Conservation (phyloP, 1,284 basidiomycete genomes). For the Somion occarium region DNA sequence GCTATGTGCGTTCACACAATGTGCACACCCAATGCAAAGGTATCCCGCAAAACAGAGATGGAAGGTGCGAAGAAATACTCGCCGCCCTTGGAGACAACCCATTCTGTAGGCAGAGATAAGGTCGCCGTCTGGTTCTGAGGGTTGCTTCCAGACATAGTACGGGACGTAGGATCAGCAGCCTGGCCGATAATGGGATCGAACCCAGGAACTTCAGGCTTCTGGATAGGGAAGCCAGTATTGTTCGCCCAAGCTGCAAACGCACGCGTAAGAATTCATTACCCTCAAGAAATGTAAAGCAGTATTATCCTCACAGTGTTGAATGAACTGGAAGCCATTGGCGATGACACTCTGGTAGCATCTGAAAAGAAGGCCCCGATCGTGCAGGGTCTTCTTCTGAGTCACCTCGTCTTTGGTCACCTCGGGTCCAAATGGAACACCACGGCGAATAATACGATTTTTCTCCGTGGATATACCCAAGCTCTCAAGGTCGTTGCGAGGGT, state of each 20-base stretch:
- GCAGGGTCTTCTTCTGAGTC: constrained; percentile 28
- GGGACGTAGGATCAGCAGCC: constrained; percentile 16
- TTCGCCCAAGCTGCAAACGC: constrained; percentile 27
- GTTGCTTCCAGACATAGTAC: constrained; percentile 37
- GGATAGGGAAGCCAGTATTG: constrained; percentile 23
- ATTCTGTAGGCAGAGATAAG: constrained; percentile 22
- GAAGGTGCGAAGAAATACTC: constrained; percentile 43
- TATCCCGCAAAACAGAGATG: constrained; percentile 23
- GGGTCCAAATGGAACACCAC: constrained; percentile 36
- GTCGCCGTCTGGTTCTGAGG: constrained; percentile 29
- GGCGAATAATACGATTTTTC: constrained; percentile 26
- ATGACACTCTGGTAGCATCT: constrained; percentile 45
- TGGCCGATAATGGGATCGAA: constrained; percentile 44
- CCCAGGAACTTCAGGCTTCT: constrained; percentile 18
- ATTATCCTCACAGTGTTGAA: constrained; percentile 34
- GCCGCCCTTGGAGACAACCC: constrained; percentile 33
- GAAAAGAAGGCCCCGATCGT: constrained; percentile 48
- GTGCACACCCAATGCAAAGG: no score
- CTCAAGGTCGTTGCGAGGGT: constrained; percentile 44
- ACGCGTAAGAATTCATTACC: no score
- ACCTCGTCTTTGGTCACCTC: constrained; percentile 36
- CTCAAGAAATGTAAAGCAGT: no score
- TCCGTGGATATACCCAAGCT: constrained; percentile 13
- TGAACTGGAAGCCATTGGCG: constrained; percentile 41
- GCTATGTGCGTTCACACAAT: no score